Percentiles rank a stretch among this genome's conserved stretches.
These are phyloP conservation scores for Acorus calamus DNA, from an alignment of 106 monocot species.

Conservation along the genomic window DNA sequence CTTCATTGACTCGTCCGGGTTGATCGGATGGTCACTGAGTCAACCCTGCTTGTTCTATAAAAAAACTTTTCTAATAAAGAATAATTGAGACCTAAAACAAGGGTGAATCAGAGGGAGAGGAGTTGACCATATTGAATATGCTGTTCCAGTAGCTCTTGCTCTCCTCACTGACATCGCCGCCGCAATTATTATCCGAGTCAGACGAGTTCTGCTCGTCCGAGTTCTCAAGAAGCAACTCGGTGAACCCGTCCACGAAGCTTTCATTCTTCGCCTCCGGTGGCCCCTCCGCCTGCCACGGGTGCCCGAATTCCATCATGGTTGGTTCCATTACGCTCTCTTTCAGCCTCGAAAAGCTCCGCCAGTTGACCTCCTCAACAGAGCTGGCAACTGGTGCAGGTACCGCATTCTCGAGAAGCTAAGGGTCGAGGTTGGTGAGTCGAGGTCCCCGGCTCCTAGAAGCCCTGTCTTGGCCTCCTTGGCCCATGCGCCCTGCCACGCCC, in stretches of 20 bases:
- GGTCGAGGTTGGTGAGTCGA: slow-evolving; percentile 61
- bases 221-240: slow-evolving; percentile 35
- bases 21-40: no score
- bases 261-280: not conserved
- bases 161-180: slow-evolving; percentile 31
- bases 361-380: slow-evolving; percentile 13
- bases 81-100: slow-evolving; percentile 11
- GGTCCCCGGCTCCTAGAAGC: slow-evolving; percentile 14
- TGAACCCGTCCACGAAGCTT: slow-evolving; percentile 14
- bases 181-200: slow-evolving; percentile 11
- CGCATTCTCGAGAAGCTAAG: slow-evolving; percentile 37
- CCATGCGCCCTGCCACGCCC: slow-evolving; percentile 25
- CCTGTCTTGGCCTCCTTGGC: not conserved
- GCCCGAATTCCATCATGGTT: slow-evolving; percentile 1
- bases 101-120: slow-evolving; percentile 16
- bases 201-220: slow-evolving; percentile 24
- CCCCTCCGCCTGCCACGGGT: no score
- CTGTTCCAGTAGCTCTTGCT: slow-evolving; percentile 53
- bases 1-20: no score
- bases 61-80: no score
- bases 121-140: slow-evolving; percentile 48
- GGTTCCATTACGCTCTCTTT: not conserved
- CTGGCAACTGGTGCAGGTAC: not conserved
- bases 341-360: slow-evolving; percentile 21
- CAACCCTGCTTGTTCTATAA: no score